Evolutionary conservation across 352 stramenopile species (phyloP).

Genomic region (Elongisporangium undulatum): DNA sequence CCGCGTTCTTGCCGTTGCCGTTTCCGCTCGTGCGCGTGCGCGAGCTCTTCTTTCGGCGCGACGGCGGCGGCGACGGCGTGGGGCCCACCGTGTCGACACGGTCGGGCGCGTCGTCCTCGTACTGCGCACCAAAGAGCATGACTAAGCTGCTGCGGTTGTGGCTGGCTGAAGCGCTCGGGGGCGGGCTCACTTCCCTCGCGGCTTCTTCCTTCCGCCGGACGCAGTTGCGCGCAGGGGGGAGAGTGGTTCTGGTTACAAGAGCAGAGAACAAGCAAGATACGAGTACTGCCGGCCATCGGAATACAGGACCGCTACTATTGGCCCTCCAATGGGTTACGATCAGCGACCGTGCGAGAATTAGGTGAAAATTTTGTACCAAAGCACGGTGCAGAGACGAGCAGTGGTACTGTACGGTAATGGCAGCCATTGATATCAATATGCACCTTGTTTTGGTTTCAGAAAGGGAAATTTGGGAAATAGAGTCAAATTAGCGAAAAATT

Average conservation of each 20-base stretch:
- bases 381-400: not conserved
- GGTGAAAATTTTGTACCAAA: not conserved
- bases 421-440: not conserved
- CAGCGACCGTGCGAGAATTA: not conserved
- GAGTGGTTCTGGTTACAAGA: not conserved
- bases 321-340: not conserved
- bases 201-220: not conserved
- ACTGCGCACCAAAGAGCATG: constrained; percentile 40
- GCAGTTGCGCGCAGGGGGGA: not conserved
- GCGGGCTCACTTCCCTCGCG: not conserved
- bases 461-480: too few species aligned
- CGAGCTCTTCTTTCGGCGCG: constrained; percentile 12
- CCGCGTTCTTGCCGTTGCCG: not conserved
- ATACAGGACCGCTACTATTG: not conserved
- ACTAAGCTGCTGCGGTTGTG: not conserved
- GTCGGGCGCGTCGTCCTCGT: constrained; percentile 32
- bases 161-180: not conserved
- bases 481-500: not conserved
- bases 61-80: constrained; percentile 20
- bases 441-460: not conserved
- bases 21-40: not conserved
- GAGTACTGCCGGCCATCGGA: not conserved
- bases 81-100: constrained; percentile 13
- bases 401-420: not conserved
- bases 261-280: not conserved